A percentile compares a stretch with the other conserved stretches of the same genome.
Evolutionary conservation across 1,284 basidiomycete genomes (phyloP).

Genomic region (Psilocybe mexicana): DNA sequence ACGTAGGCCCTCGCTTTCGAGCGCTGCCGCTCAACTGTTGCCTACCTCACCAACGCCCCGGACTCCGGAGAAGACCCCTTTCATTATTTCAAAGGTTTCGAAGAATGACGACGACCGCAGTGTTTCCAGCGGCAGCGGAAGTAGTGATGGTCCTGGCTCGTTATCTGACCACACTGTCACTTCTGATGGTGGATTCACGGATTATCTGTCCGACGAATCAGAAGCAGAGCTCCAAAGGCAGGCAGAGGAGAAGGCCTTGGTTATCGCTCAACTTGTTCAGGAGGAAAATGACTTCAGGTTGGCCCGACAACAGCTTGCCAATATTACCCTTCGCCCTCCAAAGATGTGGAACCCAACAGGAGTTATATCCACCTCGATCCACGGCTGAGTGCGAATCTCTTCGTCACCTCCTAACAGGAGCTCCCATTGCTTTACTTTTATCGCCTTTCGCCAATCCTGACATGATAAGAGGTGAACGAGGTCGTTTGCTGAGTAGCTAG

Average conservation of each 20-base stretch:
- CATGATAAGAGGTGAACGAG: not conserved
- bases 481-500: not conserved
- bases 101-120: constrained; percentile 43
- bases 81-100: constrained; percentile 29
- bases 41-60: constrained; percentile 20
- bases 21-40: constrained; percentile 20
- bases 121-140: constrained; percentile 60
- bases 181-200: constrained; percentile 80
- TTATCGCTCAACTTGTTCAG: constrained; percentile 73
- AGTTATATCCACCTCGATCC: constrained; percentile 23
- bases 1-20: constrained; percentile 26
- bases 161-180: constrained; percentile 71
- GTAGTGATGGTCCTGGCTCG: constrained; percentile 56
- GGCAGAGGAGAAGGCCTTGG: constrained; percentile 71
- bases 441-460: not conserved
- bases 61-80: constrained; percentile 26
- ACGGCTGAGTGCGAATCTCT: too few relatives aligned
- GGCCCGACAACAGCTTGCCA: constrained; percentile 71
- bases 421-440: too few relatives aligned
- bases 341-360: constrained; percentile 73
- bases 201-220: constrained; percentile 82
- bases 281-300: constrained; percentile 79
- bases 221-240: constrained; percentile 81
- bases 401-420: too few relatives aligned
- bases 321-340: constrained; percentile 71